Conservation (phyloP, 2,329 filamentous ascomycete genomes). For the Phyllosticta citriasiana region DNA sequence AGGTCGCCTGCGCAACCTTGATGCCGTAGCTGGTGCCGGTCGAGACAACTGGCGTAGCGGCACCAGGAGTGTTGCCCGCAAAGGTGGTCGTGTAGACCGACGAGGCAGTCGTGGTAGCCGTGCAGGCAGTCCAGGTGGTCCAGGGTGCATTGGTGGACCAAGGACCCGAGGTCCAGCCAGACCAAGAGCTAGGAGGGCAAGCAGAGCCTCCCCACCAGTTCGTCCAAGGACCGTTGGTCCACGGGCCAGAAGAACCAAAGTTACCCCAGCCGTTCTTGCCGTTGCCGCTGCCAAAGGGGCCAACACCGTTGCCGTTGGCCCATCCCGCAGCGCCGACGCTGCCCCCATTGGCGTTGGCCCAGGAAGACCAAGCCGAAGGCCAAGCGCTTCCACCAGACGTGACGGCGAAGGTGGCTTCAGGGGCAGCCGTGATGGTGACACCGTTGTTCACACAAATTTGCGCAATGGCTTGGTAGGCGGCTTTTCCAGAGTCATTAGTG, state of each 20-base stretch:
- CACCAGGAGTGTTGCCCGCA: constrained; percentile 12
- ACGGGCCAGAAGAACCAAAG: constrained; percentile 20
- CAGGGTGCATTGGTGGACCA: constrained; percentile 27
- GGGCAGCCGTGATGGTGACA: constrained; percentile 15
- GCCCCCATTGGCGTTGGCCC: constrained; percentile 4
- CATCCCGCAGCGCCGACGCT: constrained; percentile 15
- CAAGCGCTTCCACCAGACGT: neutral
- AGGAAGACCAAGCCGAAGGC: constrained; percentile 5
- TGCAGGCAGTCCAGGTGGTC: constrained; percentile 26
- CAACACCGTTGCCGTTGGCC: constrained; percentile 16
- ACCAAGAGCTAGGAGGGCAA: constrained; percentile 25
- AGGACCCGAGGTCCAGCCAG: constrained; percentile 26
- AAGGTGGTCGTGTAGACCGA: constrained; percentile 22
- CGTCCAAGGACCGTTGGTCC: constrained; percentile 22
- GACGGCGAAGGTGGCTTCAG: constrained; percentile 14
- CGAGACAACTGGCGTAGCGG: neutral
- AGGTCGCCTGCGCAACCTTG: constrained; percentile 22
- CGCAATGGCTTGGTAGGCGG: constrained; percentile 17
- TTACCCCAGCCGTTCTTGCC: constrained; percentile 20
- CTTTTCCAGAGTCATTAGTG: neutral
- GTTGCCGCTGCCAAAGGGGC: constrained; percentile 13
- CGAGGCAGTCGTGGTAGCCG: constrained; percentile 22
- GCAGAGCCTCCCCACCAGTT: constrained; percentile 24
- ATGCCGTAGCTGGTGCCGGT: constrained; percentile 21
- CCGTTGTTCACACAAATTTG: constrained; percentile 20